These are phyloP conservation scores for Clavispora santaluciae DNA, from an alignment of 805 yeast genomes.

Conservation along the genomic window DNA sequence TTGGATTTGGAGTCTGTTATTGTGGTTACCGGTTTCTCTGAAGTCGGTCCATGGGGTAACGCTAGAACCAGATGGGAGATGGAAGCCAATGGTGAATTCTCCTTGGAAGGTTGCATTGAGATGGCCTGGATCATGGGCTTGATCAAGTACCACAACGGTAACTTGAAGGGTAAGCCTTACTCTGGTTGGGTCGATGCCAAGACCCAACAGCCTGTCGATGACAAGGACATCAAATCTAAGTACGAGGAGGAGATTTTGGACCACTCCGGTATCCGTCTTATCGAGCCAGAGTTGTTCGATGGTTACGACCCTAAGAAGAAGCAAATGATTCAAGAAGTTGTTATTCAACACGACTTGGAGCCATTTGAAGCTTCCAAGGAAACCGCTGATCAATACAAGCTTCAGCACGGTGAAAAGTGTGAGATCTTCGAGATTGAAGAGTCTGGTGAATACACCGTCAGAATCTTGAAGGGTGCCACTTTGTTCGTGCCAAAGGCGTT, in stretches of 20 bases:
- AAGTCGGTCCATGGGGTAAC: conserved; percentile 99
- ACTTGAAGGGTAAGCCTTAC: conserved; percentile 82
- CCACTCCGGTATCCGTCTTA: conserved; percentile 94
- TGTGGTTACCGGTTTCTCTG: conserved; percentile 97
- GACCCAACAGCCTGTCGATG: conserved; percentile 89
- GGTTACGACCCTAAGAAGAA: conserved; percentile 96
- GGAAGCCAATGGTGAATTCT: conserved; percentile 93
- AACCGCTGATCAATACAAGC: conserved; percentile 91
- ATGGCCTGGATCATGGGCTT: conserved; percentile 99
- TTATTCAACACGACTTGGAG: conserved; percentile 93
- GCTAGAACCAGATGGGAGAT: conserved; percentile 99
- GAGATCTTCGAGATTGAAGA: conserved; percentile 87
- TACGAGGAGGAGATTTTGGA: conserved; percentile 85
- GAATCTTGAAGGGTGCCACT: conserved; percentile 87
- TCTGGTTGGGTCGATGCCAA: conserved; percentile 98
- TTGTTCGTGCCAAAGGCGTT: conserved; percentile 87
- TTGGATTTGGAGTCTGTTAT: conserved; percentile 86
- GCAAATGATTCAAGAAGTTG: conserved; percentile 90
- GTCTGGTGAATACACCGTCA: conserved; percentile 88
- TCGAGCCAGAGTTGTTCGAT: conserved; percentile 90
- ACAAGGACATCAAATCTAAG: conserved; percentile 85
- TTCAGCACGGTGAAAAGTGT: conserved; percentile 89
- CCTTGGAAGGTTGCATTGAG: conserved; percentile 96
- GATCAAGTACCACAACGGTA: conserved; percentile 92
- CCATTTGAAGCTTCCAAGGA: conserved; percentile 93